These are phyloP conservation scores for Sinapis alba DNA, from an alignment of 441 rosid species.

Conservation along the genomic window DNA sequence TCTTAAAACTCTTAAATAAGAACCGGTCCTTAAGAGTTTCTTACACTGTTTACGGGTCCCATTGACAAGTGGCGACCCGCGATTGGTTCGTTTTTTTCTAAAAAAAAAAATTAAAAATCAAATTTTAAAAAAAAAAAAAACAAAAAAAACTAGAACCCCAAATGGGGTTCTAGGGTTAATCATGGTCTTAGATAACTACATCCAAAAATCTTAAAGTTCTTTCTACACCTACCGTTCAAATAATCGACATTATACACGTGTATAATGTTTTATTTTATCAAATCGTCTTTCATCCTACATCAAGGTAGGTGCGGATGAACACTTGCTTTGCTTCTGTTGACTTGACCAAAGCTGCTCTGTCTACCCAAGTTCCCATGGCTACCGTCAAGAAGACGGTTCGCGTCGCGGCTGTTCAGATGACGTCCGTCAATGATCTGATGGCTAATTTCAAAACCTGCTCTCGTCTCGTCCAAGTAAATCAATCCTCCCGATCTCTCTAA, in stretches of 20 bases:
- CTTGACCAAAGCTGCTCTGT: conserved; percentile 12
- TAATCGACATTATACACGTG: not conserved
- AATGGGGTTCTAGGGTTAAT: too few species aligned
- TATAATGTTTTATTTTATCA: not conserved
- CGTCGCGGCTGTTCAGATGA: conserved; percentile 96
- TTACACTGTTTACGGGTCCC: too few species aligned
- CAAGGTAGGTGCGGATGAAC: conserved; percentile 20
- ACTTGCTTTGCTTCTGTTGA: conserved; percentile 6
- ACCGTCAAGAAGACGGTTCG: conserved; percentile 58
- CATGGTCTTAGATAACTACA: too few species aligned
- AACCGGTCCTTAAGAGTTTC: too few species aligned
- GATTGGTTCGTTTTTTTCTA: too few species aligned
- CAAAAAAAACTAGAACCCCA: too few species aligned
- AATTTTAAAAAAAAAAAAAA: too few species aligned
- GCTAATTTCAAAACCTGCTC: conserved; percentile 86
- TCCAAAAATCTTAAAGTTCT: too few species aligned
- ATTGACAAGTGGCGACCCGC: too few species aligned
- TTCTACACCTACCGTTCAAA: too few species aligned
- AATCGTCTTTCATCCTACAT: not conserved
- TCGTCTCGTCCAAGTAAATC: conserved; percentile 73
- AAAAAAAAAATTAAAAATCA: too few species aligned
- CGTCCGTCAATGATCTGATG: conserved; percentile 83
- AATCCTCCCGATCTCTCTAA: not conserved
- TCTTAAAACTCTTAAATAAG: too few species aligned
- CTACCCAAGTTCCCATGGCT: conserved; percentile 27